Base-by-base conservation (phyloP, 805 yeast species). In the Barnettozyma sp. region DNA sequence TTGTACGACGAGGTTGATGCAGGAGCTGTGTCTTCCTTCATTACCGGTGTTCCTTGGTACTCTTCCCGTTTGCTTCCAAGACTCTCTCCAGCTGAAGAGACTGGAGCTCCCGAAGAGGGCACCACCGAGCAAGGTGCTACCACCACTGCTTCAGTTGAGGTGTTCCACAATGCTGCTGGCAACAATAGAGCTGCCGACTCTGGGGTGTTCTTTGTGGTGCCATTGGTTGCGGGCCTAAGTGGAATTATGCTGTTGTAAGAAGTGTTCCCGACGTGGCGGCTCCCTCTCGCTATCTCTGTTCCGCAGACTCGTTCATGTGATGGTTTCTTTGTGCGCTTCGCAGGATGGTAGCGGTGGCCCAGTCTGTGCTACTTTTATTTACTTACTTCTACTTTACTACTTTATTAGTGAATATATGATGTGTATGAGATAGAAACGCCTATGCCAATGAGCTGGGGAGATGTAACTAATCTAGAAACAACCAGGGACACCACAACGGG, bases 31-130 rank as follows among this genome's bases (percentile, higher is more conserved):
- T 43, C 51, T 3, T 33, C 50, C 10, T 51, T 54, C 27, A 49
- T 58, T 20, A 49, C 57, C 21, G 52, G 48, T 25, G 45, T 59
- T 26, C 58, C 62, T 42, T 59, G 62, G 62, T 59, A 44, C 36
- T 44, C 47, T 7, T 25, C 42, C 18, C 41, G 50, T 36, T 29
- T 46, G 16, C 38, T 30, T 12, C 28, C 47, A 9, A 26, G 26
- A 4, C 15, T 46, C 28, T 44, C 39, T 19, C 49, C 41, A 26
- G 48, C 40, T 12, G 38, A 30, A 10, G 37, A 36, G 19, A 33
- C 42, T 19, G 36, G 26, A 22, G 18, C 45, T 19, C 35, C 38
- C 13, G 9, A n/a, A 23, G 26, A 6, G 26, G 11, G 14, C 12
- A 23, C 26, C 12, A 7, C 26, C 13, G 15, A n/a, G 5, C 17